Base-by-base conservation (phyloP, 306 rosid species). In the Quercus agrifolia region DNA sequence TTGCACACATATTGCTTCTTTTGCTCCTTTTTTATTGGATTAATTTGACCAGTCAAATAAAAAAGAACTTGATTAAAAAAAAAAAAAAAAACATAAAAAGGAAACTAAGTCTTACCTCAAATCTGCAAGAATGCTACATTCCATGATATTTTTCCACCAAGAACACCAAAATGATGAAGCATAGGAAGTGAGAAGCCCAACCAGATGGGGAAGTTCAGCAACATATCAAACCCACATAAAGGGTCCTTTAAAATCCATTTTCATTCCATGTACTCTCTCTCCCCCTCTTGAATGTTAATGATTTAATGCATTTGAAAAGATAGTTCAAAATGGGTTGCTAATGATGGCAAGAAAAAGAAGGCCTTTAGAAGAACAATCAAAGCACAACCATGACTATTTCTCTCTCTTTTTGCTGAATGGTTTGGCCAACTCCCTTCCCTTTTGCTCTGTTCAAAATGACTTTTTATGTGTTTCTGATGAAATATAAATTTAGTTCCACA, bases 1-100 rank as follows among this genome's bases (percentile, higher is more conserved):
- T 85, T 93, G 88, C 98, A 93, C n/a, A 84, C 85, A 71, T 88
- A 91, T 85, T 80, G 87, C 81, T 75, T 91, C 56, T 84, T 89
- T 59, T 84, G 91, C 87, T 78, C 78, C 67, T 41, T 74, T 59
- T 83, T 80, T 86, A 82, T 41, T 80, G 20, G 81, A 77, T 77
- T 10, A 61, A 76, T 63, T 58, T 44, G 67, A 81, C 27, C 10
- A 13, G 78, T 61, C 86, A 72, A 62, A 84, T 56, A 56, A 82
- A 55, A 78, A 15, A 70, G 52, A 49, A 78, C 75, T 64, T 41
- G 46, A 41, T 41, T 8, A 6, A 35, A 74, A 33, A 6, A 38
- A 33, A 7, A 8, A 5, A 75, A 64, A 31, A 13, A 70, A 61
- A 63, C 52, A 74, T 41, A 2, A 41, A 41, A 44, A 80, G 44